Evolutionary conservation across 805 yeast species (phyloP).

Genomic region (Schizosaccharomyces cryophilus): DNA sequence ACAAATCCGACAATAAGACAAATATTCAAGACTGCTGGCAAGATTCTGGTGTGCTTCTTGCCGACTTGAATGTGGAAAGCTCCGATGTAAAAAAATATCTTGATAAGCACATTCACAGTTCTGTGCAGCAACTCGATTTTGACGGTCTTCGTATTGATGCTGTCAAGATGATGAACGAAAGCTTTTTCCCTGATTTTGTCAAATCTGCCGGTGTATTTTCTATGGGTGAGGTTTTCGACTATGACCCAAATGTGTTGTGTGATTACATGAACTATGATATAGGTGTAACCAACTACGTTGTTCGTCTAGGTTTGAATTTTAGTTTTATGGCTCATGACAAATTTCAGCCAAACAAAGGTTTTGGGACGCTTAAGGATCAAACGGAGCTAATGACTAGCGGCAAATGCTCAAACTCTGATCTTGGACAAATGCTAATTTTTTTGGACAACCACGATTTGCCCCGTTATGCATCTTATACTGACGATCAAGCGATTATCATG

Average conservation of each 20-base stretch:
- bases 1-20: slow-evolving; percentile 2
- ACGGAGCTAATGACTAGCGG: not conserved
- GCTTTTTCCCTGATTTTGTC: not conserved
- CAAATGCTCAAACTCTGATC: not conserved
- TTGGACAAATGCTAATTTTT: not conserved
- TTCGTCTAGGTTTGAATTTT: not conserved
- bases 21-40: slow-evolving; percentile 4
- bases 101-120: not conserved
- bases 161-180: not conserved
- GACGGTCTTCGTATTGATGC: slow-evolving; percentile 5
- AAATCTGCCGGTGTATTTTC: slow-evolving; percentile 1
- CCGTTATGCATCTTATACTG: slow-evolving; percentile 3
- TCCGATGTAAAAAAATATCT: not conserved
- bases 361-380: not conserved
- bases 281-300: slow-evolving; percentile 4
- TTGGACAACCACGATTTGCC: slow-evolving; percentile 5
- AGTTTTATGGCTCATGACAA: not conserved
- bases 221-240: slow-evolving; percentile 3
- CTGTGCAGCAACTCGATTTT: not conserved
- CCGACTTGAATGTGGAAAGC: slow-evolving; percentile 1
- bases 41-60: not conserved
- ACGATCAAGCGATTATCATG: not conserved
- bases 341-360: too few species aligned
- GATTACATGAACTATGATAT: slow-evolving; percentile 2
- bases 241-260: not conserved